These are phyloP conservation scores for Fusarium sp. DNA, from an alignment of 2,329 filamentous ascomycete species.

Conservation along the genomic window DNA sequence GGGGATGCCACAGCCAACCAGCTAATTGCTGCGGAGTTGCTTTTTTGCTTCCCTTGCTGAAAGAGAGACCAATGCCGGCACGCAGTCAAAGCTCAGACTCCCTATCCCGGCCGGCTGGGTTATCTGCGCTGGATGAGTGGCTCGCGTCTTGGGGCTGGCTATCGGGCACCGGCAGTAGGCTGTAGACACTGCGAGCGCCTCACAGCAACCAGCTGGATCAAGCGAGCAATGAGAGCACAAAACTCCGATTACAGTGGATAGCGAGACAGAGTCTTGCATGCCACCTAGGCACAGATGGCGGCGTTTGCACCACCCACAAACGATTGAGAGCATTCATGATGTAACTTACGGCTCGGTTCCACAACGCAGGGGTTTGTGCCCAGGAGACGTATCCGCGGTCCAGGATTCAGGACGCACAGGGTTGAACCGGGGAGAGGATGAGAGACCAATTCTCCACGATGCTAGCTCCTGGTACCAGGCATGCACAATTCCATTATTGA, in stretches of 20 bases:
- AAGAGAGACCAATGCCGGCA: constrained; percentile 27
- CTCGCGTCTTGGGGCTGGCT: constrained; percentile 14
- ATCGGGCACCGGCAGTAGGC: constrained; percentile 31
- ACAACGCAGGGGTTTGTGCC: constrained; percentile 31
- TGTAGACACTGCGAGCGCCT: constrained; percentile 22
- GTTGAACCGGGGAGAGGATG: constrained; percentile 8
- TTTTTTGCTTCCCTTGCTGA: constrained; percentile 25
- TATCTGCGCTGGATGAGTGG: constrained; percentile 10
- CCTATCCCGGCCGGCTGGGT: constrained; percentile 17
- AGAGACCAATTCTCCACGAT: constrained; percentile 23
- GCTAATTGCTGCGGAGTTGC: constrained; percentile 29
- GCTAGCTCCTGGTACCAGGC: constrained; percentile 10
- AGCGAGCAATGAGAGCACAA: constrained; percentile 24
- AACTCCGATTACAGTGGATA: constrained; percentile 28
- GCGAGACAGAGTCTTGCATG: constrained; percentile 27
- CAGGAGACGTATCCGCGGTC: constrained; percentile 23
- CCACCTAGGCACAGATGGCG: constrained; percentile 18
- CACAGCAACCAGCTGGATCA: constrained; percentile 10
- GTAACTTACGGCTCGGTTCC: constrained; percentile 28
- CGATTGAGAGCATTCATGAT: constrained; percentile 30
- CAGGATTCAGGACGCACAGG: constrained; percentile 20
- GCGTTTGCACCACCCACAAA: constrained; percentile 31
- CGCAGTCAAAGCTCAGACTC: constrained; percentile 21
- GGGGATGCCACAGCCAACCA: constrained; percentile 8
- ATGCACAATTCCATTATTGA: constrained; percentile 9